Evolutionary conservation across 2,329 filamentous ascomycete species (phyloP).

Genomic region (Tolypocladium ovalisporum): DNA sequence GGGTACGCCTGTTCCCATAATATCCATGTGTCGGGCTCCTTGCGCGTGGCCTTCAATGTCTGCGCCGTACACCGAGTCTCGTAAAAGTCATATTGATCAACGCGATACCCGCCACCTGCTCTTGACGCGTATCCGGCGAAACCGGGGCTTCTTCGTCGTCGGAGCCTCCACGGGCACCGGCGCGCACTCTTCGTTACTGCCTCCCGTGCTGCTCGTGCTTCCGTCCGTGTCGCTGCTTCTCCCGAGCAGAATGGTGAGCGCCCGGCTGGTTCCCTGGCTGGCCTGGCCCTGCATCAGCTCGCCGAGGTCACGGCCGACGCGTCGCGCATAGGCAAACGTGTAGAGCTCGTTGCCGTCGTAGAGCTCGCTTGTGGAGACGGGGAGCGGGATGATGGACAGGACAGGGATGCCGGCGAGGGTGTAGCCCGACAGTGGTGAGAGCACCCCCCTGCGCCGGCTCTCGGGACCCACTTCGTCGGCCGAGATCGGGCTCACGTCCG

Average conservation of each 20-base stretch:
- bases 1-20: not conserved
- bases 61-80: not conserved
- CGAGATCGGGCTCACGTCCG: constrained; percentile 6
- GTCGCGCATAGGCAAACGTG: constrained; percentile 15
- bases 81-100: not conserved
- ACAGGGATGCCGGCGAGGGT: constrained; percentile 19
- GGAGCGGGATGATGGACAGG: constrained; percentile 20
- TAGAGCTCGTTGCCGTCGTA: constrained; percentile 21
- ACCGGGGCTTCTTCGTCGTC: not conserved
- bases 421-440: constrained; percentile 16
- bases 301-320: constrained; percentile 16
- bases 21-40: not conserved
- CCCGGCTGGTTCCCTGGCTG: constrained; percentile 10
- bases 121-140: not conserved
- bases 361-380: constrained; percentile 18
- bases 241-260: constrained; percentile 9
- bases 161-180: constrained; percentile 1
- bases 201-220: constrained; percentile 5
- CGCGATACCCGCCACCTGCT: not conserved
- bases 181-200: constrained; percentile 2
- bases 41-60: not conserved
- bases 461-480: constrained; percentile 2
- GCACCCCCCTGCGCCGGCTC: constrained; percentile 6
- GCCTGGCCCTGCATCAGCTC: constrained; percentile 12
- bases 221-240: constrained; percentile 1